Evolutionary conservation across 495 filamentous ascomycete genomes (phyloP).

Genomic region (Stereocaulon alpinum): DNA sequence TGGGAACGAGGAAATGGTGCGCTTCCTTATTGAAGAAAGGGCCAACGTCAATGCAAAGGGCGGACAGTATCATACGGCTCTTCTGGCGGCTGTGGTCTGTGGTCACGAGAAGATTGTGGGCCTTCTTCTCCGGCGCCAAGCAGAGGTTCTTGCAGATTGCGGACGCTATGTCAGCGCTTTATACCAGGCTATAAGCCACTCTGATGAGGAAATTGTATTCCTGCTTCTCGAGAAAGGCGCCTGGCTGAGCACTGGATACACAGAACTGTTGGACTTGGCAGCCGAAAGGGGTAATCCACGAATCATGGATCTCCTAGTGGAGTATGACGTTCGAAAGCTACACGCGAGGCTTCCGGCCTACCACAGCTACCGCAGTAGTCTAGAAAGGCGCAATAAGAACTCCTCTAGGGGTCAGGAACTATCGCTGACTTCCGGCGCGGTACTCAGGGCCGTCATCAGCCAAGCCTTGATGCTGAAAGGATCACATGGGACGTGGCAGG

Average conservation of each 20-base stretch:
- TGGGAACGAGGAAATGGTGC: not conserved
- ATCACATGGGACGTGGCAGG: slow-evolving; percentile 10
- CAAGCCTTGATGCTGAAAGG: slow-evolving; percentile 1
- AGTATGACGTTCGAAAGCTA: slow-evolving; percentile 8
- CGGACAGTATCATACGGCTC: slow-evolving; percentile 11
- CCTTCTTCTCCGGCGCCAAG: not conserved
- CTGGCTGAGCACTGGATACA: slow-evolving; percentile 13
- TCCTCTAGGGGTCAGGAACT: not conserved
- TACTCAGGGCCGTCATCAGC: not conserved
- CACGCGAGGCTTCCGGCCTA: not conserved
- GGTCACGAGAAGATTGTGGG: slow-evolving; percentile 2
- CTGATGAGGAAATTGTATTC: slow-evolving; percentile 9
- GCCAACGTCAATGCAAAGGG: slow-evolving; percentile 3
- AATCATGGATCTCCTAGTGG: slow-evolving; percentile 13
- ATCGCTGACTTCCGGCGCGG: not conserved
- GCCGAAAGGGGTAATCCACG: slow-evolving; percentile 9
- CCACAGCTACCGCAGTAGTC: not conserved
- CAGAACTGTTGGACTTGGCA: slow-evolving; percentile 20
- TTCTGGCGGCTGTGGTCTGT: slow-evolving; percentile 2
- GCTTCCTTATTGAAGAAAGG: not conserved
- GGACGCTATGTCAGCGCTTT: slow-evolving; percentile 5
- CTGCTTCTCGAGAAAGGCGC: slow-evolving; percentile 13
- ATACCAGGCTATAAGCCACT: slow-evolving; percentile 13
- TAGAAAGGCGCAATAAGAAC: not conserved
- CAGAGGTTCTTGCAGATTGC: not conserved